Percentiles rank a stretch among this genome's conserved stretches.
Evolutionary conservation across 2,329 filamentous ascomycete species (phyloP).

Genomic region (Scytalidium lignicola): DNA sequence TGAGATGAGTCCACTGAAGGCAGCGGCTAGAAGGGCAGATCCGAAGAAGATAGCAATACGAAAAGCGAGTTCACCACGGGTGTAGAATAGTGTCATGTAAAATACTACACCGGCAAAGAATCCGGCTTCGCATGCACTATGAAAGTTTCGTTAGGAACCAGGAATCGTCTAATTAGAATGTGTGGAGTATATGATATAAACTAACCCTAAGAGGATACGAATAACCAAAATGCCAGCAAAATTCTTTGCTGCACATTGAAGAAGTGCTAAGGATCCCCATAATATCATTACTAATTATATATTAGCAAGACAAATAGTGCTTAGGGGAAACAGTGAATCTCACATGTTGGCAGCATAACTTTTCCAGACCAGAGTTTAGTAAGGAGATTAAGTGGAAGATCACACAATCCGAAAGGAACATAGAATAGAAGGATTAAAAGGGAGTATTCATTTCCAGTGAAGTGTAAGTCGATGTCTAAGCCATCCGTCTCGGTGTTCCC

Average conservation of each 20-base stretch:
- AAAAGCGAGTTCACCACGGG: slow-evolving; percentile 34
- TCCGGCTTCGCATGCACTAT: slow-evolving; percentile 40
- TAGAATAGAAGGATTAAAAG: slow-evolving; percentile 29
- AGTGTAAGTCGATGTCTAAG: slow-evolving; percentile 24
- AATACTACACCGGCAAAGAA: slow-evolving; percentile 51
- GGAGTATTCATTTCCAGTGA: slow-evolving; percentile 26
- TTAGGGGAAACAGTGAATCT: slow-evolving; percentile 12
- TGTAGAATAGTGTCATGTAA: slow-evolving; percentile 47
- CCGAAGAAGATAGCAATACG: slow-evolving; percentile 40
- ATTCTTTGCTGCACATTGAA: slow-evolving; percentile 30
- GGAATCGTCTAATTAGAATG: not conserved
- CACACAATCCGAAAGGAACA: slow-evolving; percentile 36
- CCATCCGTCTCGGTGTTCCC: slow-evolving; percentile 28
- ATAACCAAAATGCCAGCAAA: slow-evolving; percentile 28
- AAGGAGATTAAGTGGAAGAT: slow-evolving; percentile 43
- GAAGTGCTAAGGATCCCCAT: slow-evolving; percentile 43
- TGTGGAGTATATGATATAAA: slow-evolving; percentile 8
- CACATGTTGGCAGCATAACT: slow-evolving; percentile 32
- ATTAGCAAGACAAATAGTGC: not conserved
- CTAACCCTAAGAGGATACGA: slow-evolving; percentile 30
- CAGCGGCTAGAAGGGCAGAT: slow-evolving; percentile 34
- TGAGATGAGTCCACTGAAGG: slow-evolving; percentile 34
- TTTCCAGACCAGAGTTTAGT: slow-evolving; percentile 41
- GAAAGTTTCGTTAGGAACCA: slow-evolving; percentile 10
- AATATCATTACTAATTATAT: slow-evolving; percentile 34